Evolutionary conservation across 371 early-diverging fungal species (phyloP).

Genomic region (Saksenaea oblongispora): DNA sequence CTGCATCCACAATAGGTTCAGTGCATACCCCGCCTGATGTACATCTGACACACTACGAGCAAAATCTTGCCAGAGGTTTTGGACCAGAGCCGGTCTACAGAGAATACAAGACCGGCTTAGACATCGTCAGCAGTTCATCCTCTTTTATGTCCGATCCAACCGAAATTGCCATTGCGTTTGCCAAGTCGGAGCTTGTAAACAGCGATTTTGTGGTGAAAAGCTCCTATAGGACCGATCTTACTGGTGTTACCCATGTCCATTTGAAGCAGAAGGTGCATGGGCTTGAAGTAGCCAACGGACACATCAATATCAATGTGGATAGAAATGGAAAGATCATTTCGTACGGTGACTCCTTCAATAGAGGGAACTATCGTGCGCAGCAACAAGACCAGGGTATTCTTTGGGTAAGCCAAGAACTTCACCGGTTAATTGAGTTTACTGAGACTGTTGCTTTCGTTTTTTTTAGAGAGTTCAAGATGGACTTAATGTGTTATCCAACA

Average conservation of each 20-base stretch:
- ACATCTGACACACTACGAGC: slow-evolving; percentile 14
- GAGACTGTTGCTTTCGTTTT: not conserved
- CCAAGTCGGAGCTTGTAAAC: slow-evolving; percentile 32
- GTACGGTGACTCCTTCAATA: slow-evolving; percentile 73
- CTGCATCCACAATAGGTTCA: slow-evolving; percentile 3
- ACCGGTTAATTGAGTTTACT: not conserved
- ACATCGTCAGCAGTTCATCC: slow-evolving; percentile 1
- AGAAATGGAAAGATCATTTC: slow-evolving; percentile 68
- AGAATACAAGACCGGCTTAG: slow-evolving; percentile 21
- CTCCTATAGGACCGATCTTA: slow-evolving; percentile 69
- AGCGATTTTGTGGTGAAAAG: slow-evolving; percentile 58
- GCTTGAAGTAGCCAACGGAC: slow-evolving; percentile 78
- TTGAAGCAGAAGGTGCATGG: slow-evolving; percentile 75
- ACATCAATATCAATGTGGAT: slow-evolving; percentile 83
- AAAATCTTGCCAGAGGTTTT: slow-evolving; percentile 30
- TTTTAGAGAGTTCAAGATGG: slow-evolving; percentile 25
- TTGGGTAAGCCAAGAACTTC: slow-evolving; percentile 8
- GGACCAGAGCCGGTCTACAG: slow-evolving; percentile 32
- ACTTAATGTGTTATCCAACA: slow-evolving; percentile 15
- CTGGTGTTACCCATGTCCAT: slow-evolving; percentile 82
- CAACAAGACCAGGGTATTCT: slow-evolving; percentile 20
- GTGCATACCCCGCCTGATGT: not conserved
- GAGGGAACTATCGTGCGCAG: slow-evolving; percentile 16
- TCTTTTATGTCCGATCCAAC: slow-evolving; percentile 12
- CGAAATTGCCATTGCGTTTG: slow-evolving; percentile 52